Percentiles rank a stretch among this genome's conserved stretches.
Conservation (phyloP, 2,329 filamentous ascomycete genomes). For the Aspergillus spinulosporus region DNA sequence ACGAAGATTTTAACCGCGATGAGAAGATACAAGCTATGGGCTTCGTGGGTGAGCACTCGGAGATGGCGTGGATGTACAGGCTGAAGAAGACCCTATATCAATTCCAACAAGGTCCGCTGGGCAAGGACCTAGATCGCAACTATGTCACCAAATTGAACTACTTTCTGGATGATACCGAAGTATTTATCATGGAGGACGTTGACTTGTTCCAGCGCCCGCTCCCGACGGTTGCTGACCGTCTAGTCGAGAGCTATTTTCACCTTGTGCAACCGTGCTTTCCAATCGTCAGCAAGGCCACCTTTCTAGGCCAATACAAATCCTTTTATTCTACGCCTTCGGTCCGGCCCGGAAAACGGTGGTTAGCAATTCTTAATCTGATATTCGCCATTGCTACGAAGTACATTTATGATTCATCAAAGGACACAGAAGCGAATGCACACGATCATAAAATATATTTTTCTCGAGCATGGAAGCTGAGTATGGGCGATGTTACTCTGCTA, state of each 20-base stretch:
- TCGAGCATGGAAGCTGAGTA: constrained; percentile 43
- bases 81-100: constrained; percentile 40
- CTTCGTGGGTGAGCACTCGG: constrained; percentile 48
- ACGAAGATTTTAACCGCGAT: constrained; percentile 47
- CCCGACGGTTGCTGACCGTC: constrained; percentile 38
- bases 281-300: constrained; percentile 43
- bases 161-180: constrained; percentile 43
- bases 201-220: constrained; percentile 40
- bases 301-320: constrained; percentile 40
- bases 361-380: constrained; percentile 47
- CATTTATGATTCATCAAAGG: constrained; percentile 31
- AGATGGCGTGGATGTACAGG: constrained; percentile 47
- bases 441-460: constrained; percentile 45
- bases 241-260: constrained; percentile 44
- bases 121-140: constrained; percentile 20
- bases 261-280: constrained; percentile 45
- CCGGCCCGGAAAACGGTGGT: constrained; percentile 41
- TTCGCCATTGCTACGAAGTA: constrained; percentile 47
- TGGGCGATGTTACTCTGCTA: constrained; percentile 38
- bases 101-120: constrained; percentile 22
- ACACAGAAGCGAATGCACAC: constrained; percentile 28
- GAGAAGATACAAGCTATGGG: constrained; percentile 41
- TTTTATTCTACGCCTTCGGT: constrained; percentile 35
- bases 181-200: constrained; percentile 35
- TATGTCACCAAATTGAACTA: constrained; percentile 39